phyloP scores from a whole-genome alignment of 768 basidiomycete species.

The Inosperma sp. region DNA sequence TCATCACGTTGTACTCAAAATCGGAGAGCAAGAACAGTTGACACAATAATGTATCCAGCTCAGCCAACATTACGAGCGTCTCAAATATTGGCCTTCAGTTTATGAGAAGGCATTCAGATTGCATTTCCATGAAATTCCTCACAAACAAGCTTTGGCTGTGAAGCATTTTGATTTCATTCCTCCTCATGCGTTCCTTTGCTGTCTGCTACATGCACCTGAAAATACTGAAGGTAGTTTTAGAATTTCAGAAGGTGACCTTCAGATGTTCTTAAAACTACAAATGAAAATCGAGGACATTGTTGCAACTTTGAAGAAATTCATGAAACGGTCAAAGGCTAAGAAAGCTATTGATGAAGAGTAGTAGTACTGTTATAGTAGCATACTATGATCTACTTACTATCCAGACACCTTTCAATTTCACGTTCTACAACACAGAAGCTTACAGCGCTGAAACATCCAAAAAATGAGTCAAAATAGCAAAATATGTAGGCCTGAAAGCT shows the following conservation, averaged over 20 bases:
- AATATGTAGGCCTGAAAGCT: neutral
- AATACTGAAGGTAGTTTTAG: neutral
- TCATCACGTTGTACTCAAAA: conserved; percentile 22
- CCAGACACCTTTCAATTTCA: too few relatives aligned
- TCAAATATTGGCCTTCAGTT: conserved; percentile 21
- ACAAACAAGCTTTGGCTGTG: neutral
- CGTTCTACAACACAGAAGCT: neutral
- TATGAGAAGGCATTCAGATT: conserved; percentile 1
- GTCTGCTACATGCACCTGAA: neutral
- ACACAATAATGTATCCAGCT: conserved; percentile 16
- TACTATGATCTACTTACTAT: too few relatives aligned
- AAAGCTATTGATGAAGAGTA: neutral
- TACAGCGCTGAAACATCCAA: too few relatives aligned
- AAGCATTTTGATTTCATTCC: neutral
- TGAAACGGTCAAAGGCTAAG: neutral
- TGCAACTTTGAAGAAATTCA: neutral
- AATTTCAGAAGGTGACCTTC: neutral
- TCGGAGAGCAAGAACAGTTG: conserved; percentile 26
- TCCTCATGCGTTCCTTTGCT: neutral
- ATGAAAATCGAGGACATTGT: neutral
- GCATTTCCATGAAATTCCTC: neutral
- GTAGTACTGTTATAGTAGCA: too few relatives aligned
- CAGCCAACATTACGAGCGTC: conserved; percentile 21
- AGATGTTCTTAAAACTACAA: neutral
- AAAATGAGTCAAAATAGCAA: neutral